Percentiles rank a stretch among this genome's conserved stretches.
Conservation (phyloP, 192 early-diverging fungal genomes). For the Backusella macrospora region DNA sequence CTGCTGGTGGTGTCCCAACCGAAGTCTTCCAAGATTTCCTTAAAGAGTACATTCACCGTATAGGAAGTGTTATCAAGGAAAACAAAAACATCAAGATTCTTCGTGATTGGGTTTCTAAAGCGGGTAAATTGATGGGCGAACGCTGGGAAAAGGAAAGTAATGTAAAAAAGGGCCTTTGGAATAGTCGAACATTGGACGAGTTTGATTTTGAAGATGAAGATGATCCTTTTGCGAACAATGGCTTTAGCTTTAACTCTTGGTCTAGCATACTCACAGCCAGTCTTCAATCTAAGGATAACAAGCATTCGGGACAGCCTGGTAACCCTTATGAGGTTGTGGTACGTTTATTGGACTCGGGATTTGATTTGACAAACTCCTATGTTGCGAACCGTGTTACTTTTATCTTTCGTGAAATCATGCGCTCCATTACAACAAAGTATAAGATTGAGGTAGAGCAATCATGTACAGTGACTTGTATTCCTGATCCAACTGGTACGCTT, state of each 20-base stretch:
- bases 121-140: constrained; percentile 15
- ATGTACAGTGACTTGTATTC: constrained; percentile 35
- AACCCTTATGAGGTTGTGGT: constrained; percentile 23
- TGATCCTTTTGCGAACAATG: background rate
- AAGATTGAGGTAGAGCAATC: constrained; percentile 33
- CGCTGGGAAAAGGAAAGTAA: constrained; percentile 22
- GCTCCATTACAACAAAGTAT: constrained; percentile 27
- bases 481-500: constrained; percentile 40
- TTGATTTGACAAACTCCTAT: constrained; percentile 35
- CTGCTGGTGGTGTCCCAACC: constrained; percentile 27
- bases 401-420: constrained; percentile 25
- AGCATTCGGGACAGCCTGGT: constrained; percentile 30
- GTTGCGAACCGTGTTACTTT: constrained; percentile 31
- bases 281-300: background rate
- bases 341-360: constrained; percentile 39
- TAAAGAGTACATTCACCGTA: constrained; percentile 29
- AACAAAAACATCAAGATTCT: constrained; percentile 17
- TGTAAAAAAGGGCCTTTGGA: constrained; percentile 14
- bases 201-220: background rate
- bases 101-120: constrained; percentile 31
- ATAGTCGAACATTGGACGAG: background rate
- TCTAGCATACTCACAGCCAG: background rate
- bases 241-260: background rate
- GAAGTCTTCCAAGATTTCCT: constrained; percentile 36
- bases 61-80: constrained; percentile 17